These are phyloP conservation scores for Trichophyton schoenleinii DNA, from an alignment of 2,329 filamentous ascomycete genomes.

Conservation along the genomic window DNA sequence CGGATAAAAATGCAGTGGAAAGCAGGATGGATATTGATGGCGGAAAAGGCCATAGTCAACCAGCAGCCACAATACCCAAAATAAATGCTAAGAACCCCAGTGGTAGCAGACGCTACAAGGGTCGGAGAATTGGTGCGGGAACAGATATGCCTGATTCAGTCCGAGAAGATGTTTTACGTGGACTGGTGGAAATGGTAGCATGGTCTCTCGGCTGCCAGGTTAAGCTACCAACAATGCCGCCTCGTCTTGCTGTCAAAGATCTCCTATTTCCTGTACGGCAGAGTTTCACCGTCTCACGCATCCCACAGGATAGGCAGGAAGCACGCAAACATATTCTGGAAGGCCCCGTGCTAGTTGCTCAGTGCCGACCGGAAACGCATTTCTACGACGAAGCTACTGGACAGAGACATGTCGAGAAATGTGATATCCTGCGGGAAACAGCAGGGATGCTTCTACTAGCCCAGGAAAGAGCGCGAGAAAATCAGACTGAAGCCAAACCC, in stretches of 20 bases:
- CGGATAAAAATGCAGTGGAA: constrained; percentile 12
- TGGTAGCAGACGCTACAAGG: constrained; percentile 37
- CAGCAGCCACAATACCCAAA: not conserved
- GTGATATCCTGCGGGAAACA: constrained; percentile 47
- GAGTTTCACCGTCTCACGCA: constrained; percentile 41
- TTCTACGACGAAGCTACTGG: constrained; percentile 33
- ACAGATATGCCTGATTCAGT: constrained; percentile 47
- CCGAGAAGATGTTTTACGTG: constrained; percentile 43
- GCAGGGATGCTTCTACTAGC: constrained; percentile 46
- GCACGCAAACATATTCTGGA: constrained; percentile 45
- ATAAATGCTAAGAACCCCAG: not conserved
- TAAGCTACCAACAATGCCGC: constrained; percentile 33
- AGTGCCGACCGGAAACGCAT: constrained; percentile 42
- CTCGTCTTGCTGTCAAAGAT: constrained; percentile 37
- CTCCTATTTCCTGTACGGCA: constrained; percentile 47
- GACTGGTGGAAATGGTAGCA: constrained; percentile 45
- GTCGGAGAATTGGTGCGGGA: constrained; percentile 45
- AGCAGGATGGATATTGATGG: constrained; percentile 7
- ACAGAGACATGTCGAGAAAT: constrained; percentile 26
- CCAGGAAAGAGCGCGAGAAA: constrained; percentile 48
- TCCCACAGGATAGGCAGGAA: constrained; percentile 40
- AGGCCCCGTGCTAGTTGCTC: constrained; percentile 45
- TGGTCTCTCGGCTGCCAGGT: constrained; percentile 48
- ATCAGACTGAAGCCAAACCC: constrained; percentile 36
- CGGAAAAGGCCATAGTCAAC: not conserved